Base-by-base conservation (phyloP, 169 alveolate species). In the Babesia bovis region DNA sequence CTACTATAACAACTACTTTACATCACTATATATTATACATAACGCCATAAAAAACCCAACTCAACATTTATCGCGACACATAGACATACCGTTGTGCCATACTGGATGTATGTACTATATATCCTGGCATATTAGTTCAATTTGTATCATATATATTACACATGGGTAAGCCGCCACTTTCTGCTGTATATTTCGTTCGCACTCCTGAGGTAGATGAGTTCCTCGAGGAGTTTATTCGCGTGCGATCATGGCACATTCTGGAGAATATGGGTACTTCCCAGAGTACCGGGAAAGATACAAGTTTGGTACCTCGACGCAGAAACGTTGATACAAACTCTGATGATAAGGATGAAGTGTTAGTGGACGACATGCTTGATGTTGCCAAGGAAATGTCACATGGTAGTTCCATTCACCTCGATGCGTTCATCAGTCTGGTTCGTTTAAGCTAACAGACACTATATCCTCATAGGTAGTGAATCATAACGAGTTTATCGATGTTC, bases 131-230 rank as follows among this genome's bases (percentile, higher is more conserved):
- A n/a, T n/a, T n/a, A n/a, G n/a, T n/a, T n/a, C n/a, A n/a, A n/a
- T n/a, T n/a, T n/a, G n/a, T n/a, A n/a, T n/a, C 45, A 38, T 38
- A 9, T 7, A 13, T 13, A 38, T 38, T 13, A 38, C 7, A 33
- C 13, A 73, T 73, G 84, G 59, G 61, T 17, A 25, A 41, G 5
- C 56, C 63, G 66, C 57, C 69, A 21, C 3, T 19, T 23, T 78
- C 86, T 2, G 86, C 86, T 10, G 82, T 63, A 7, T 78, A 78
- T 53, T 67, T 78, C 49, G 4, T 25, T 38, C 67, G 69, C 30
- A 78, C 86, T 6, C 41, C 69, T 4, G 86, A 58, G 67, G 82
- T 68, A 36, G 76, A 49, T 17, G 86, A 78, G n/a, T 78, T 78
- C 59, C 69, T 78, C 44, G 32, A 40, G 10, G 82, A 78, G 58